Base-by-base conservation (phyloP, 345 rosid species). In the Populus alba region DNA sequence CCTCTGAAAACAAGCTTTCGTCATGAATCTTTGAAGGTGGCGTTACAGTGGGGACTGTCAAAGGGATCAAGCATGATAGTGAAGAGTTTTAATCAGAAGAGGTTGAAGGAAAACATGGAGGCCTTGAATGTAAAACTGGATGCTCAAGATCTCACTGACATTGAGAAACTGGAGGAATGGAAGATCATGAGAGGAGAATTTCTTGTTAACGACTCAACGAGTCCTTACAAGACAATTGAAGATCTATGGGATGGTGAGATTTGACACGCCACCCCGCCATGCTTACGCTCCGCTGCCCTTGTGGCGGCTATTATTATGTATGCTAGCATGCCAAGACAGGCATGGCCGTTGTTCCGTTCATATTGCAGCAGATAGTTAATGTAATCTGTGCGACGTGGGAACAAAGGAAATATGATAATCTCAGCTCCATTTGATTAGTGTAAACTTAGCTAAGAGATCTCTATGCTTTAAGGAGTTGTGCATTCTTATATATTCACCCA, bases 181-280 rank as follows among this genome's bases (percentile, higher is more conserved):
- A 95, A 92, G 87, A 83, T 93, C 73, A 80, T 91, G 91, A 93
- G 98, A 88, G 98, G 92, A 39, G 97, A 93, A 22, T 87, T 85
- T 72, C 86, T 83, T 69, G 90, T 90, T 70, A 93, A 93, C 73
- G 59, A 86, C 59, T 91, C 94, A 9, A 95, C 89, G 6, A 92
- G 98, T 77, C 95, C 97, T 11, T 95, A 90, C 86, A 85, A 81
- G 85, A 87, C 92, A 20, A 41, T 95, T 57, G 66, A 87, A 74
- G 87, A 93, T 22, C 90, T 91, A 37, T 95, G 97, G 97, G 98
- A 95, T 57, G 74, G 81, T 71, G 98, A 92, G 70, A 92, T 94
- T 61, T 94, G 87, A 89, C 33, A 3, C 29, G 45, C 25, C 2
- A 23, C 11, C 15, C 10, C 27, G 8, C 27, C 3, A 4, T 15